Evolutionary conservation across 2,329 filamentous ascomycete genomes (phyloP).

Genomic region (Colletotrichum gigasporum): DNA sequence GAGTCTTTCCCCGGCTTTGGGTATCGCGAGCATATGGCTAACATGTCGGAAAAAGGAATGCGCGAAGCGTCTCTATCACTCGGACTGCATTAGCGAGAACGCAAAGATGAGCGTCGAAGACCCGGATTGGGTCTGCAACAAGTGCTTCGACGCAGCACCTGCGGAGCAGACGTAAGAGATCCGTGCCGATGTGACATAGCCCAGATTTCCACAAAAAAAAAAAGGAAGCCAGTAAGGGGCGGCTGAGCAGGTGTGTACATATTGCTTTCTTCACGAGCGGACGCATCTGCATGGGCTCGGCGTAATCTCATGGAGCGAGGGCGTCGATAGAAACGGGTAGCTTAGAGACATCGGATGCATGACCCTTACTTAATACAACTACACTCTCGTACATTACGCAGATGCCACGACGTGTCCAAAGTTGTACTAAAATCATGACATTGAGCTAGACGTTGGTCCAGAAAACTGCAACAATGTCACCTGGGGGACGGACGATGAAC

Average conservation of each 20-base stretch:
- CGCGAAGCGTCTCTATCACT: conserved; percentile 56
- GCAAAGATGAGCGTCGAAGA: conserved; percentile 41
- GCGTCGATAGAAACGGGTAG: neutral
- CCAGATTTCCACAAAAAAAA: neutral
- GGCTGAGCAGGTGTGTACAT: neutral
- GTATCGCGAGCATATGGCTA: conserved; percentile 22
- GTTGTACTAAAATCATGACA: too few species aligned
- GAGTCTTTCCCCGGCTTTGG: conserved; percentile 34
- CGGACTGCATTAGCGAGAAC: conserved; percentile 50
- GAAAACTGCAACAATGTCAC: too few species aligned
- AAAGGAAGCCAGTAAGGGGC: neutral
- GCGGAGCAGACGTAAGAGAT: conserved; percentile 6
- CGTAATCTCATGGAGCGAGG: conserved; percentile 6
- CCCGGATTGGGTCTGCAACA: conserved; percentile 39
- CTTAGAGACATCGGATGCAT: conserved; percentile 1
- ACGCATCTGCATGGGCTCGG: conserved; percentile 21
- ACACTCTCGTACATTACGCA: too few species aligned
- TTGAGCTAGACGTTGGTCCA: too few species aligned
- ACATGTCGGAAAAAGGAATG: conserved; percentile 48
- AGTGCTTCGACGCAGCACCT: conserved; percentile 5
- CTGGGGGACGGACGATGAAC: too few species aligned
- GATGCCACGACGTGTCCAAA: too few species aligned
- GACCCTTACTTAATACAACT: conserved; percentile 4
- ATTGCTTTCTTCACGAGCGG: conserved; percentile 1
- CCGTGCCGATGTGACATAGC: neutral